Evolutionary conservation across 139 green algal species (phyloP).

Genomic region (Micromonas commoda): DNA sequence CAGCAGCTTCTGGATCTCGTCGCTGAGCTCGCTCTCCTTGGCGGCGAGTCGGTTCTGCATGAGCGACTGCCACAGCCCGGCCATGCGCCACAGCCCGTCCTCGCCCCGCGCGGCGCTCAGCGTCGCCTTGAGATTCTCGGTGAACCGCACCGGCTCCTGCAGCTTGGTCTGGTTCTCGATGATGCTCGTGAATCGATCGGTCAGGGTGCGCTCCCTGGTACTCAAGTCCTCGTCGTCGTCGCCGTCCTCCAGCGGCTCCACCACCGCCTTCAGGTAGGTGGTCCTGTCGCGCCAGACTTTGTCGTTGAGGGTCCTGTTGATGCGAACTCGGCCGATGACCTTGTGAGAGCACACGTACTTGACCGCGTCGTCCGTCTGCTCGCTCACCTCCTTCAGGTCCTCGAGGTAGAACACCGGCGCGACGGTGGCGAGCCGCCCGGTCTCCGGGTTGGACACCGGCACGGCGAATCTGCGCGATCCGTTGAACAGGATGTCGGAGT

Average conservation of each 20-base stretch:
- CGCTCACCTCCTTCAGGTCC: constrained; percentile 28
- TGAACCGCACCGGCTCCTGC: constrained; percentile 23
- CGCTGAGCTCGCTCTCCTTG: constrained; percentile 8
- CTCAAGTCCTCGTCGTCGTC: constrained; percentile 15
- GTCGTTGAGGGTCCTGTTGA: constrained; percentile 20
- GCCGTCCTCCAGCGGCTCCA: constrained; percentile 2
- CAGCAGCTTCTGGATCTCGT: constrained; percentile 17
- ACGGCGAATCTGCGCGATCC: constrained; percentile 22
- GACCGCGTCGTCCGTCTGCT: constrained; percentile 26
- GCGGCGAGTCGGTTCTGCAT: not conserved
- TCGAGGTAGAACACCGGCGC: constrained; percentile 26
- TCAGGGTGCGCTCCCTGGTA: not conserved
- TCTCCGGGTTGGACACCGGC: constrained; percentile 8
- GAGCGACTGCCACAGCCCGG: constrained; percentile 19
- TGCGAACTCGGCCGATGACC: constrained; percentile 7
- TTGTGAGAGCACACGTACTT: constrained; percentile 31
- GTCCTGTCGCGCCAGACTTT: constrained; percentile 4
- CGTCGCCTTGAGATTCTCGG: not conserved
- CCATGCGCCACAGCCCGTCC: constrained; percentile 21
- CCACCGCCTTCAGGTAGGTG: constrained; percentile 18
- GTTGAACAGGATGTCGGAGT: constrained; percentile 31
- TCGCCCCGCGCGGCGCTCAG: not conserved
- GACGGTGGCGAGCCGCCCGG: not conserved
- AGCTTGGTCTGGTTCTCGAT: constrained; percentile 13
- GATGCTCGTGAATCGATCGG: constrained; percentile 7